A percentile compares a stretch with the other conserved stretches of the same genome.
phyloP scores from a whole-genome alignment of 805 yeast species.

The Cyberlindnera xishuangbannaensis region DNA sequence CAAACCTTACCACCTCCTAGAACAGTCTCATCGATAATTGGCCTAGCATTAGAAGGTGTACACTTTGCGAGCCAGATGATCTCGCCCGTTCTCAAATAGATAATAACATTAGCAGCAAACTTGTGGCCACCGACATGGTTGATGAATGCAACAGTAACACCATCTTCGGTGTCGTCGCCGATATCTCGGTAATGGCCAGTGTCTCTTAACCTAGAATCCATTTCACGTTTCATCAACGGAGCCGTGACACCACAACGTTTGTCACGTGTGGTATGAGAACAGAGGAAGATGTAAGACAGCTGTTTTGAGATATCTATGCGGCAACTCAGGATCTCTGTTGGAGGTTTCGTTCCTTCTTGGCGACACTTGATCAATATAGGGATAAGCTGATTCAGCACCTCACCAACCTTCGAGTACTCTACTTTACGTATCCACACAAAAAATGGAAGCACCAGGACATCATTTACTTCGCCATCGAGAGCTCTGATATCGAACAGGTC shows the following conservation, averaged over 20 bases:
- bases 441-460: constrained; percentile 64
- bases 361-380: constrained; percentile 33
- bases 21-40: constrained; percentile 72
- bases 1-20: constrained; percentile 61
- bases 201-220: constrained; percentile 68
- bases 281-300: constrained; percentile 56
- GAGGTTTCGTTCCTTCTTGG: constrained; percentile 13
- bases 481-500: constrained; percentile 40
- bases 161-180: constrained; percentile 70
- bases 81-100: constrained; percentile 67
- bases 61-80: constrained; percentile 87
- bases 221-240: constrained; percentile 76
- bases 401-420: constrained; percentile 34
- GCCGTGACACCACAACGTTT: constrained; percentile 93
- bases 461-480: constrained; percentile 41
- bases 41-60: constrained; percentile 66
- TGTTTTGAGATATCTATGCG: constrained; percentile 34
- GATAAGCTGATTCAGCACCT: constrained; percentile 39
- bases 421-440: constrained; percentile 64
- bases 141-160: constrained; percentile 62
- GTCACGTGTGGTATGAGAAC: constrained; percentile 90
- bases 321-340: constrained; percentile 19
- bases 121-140: constrained; percentile 97
- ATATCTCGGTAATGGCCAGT: constrained; percentile 68
- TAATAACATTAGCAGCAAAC: constrained; percentile 81